Evolutionary conservation across 2,329 filamentous ascomycete species (phyloP), one percentile per base, ranked within the genome.

Genomic region (Thielaviopsis cerberus): DNA sequence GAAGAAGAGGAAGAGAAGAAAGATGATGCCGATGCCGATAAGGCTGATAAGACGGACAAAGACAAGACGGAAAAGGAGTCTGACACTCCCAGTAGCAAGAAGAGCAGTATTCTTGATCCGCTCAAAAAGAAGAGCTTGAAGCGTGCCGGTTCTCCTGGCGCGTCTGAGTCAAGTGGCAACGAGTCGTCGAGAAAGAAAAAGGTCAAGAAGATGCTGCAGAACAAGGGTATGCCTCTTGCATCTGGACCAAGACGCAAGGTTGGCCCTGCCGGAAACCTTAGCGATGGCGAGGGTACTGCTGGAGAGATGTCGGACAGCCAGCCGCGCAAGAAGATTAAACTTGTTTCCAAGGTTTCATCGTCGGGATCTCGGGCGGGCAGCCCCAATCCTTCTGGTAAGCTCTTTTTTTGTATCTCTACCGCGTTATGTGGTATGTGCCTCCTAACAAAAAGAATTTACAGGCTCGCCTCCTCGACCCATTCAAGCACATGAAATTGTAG

Each of bases 101-200:
- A 71, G 57, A 72, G 72, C 58, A 65, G 69, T 11, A 67, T 69
- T 24, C 63, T 50, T 4, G 71, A 78, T 30, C 69, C 74, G 11
- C 66, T 71, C 5, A 80, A 79, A 68, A 80, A 80, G 67, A 82
- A 81, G 66, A 76, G 75, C 30, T 78, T 91, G 56, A 96, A 96
- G 72, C 83, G 91, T 27, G 79, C 87, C 30, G 88, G 89, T 20
- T 95, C 89, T 17, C 88, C 90, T 2, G 85, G 90, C 63, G 76
- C 86, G 30, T 96, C 89, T 1, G 91, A 97, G 67, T 88, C 88
- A 10, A 94, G 88, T 67, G 91, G 88, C 57, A 94, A 90, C 64
- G 91, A 97, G 68, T 91, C 87, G 0, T 81, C 83, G 24, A 84
- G 92, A 71, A 88, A 87, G 73, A 80, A 78, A 67, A 86, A 84